Conservation (phyloP, 495 filamentous ascomycete genomes). For the Apiosordaria backusii region DNA sequence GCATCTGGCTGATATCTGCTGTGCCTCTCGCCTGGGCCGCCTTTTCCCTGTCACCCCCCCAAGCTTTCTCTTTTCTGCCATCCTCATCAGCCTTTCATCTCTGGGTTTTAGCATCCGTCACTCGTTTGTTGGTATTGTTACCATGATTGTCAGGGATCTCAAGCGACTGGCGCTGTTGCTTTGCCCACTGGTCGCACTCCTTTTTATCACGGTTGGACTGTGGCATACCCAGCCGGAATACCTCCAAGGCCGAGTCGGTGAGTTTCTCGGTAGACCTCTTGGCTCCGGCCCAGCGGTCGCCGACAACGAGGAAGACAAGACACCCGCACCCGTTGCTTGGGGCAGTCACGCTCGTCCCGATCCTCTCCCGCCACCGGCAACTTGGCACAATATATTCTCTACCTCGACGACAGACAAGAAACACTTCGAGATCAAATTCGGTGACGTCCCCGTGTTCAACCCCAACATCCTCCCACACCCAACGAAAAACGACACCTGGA, state of each 20-base stretch:
- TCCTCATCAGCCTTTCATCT: not conserved
- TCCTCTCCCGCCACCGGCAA: constrained; percentile 10
- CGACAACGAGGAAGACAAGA: not conserved
- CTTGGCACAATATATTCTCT: constrained; percentile 42
- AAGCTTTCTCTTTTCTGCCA: not conserved
- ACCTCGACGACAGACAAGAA: constrained; percentile 36
- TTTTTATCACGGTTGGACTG: constrained; percentile 26
- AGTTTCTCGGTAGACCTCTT: constrained; percentile 9
- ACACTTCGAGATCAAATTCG: constrained; percentile 46
- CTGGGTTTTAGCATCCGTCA: not conserved
- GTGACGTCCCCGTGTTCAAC: constrained; percentile 37
- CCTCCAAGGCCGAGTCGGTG: constrained; percentile 12
- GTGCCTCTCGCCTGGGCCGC: not conserved
- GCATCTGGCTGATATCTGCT: no score
- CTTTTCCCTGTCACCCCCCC: not conserved
- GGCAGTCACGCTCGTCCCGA: constrained; percentile 1
- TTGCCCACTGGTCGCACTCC: constrained; percentile 21
- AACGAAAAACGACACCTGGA: constrained; percentile 39
- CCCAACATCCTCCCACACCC: constrained; percentile 56
- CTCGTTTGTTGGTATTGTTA: not conserved
- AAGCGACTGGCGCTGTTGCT: constrained; percentile 31
- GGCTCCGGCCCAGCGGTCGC: not conserved
- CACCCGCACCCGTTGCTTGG: not conserved
- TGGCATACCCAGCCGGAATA: constrained; percentile 16
- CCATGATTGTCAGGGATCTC: constrained; percentile 35